Evolutionary conservation across 768 basidiomycete species (phyloP), one percentile per base, ranked within the genome.

Genomic region (Phanerochaete sordida): DNA sequence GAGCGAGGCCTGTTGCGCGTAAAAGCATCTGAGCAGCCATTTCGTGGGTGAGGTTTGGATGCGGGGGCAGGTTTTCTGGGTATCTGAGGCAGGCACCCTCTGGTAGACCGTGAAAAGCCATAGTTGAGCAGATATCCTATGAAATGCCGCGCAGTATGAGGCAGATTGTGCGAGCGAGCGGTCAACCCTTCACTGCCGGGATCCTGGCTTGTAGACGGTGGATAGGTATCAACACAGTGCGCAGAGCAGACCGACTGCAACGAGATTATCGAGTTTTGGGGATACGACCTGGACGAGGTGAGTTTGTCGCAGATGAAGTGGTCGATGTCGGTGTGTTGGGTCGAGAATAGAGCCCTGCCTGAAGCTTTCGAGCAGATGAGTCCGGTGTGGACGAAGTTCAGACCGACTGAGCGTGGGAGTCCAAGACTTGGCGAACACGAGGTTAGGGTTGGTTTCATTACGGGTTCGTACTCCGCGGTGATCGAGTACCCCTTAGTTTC

Each of bases 31-130:
- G 77, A 16, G 81, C 77, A 1, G 88, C 90, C 26, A 67, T 68
- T 16, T 90, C 88, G 47, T 83, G 76, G 1, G 73, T 79, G 19
- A 91, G 68, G 23, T 79, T 81, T 46, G 78, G 62, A 62, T 90
- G 86, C 2, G 79, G 70, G 0, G 83, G 82, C 1, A 91, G 72
- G 44, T 79, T 77, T 61, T 90, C 88, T 28, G 91, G 89, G 68
- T 81, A 90, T 47, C 85, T 84, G 26, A 92, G 83, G 67, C 85
- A 89, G 19, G 39, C 39, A 43, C 39, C 39, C 8, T 43, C 39
- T 19, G 39, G 39, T 12, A 43, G 39, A 43, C 39, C 39, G 39
- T 43, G 39, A 19, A 43, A 43, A 43, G 39, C 39, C 39, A 43
- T 43, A n/a, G n/a, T n/a, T n/a, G n/a, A n/a, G n/a, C n/a, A n/a